Base-by-base conservation (phyloP, 768 basidiomycete species). In the Lactifluus subvellereus region DNA sequence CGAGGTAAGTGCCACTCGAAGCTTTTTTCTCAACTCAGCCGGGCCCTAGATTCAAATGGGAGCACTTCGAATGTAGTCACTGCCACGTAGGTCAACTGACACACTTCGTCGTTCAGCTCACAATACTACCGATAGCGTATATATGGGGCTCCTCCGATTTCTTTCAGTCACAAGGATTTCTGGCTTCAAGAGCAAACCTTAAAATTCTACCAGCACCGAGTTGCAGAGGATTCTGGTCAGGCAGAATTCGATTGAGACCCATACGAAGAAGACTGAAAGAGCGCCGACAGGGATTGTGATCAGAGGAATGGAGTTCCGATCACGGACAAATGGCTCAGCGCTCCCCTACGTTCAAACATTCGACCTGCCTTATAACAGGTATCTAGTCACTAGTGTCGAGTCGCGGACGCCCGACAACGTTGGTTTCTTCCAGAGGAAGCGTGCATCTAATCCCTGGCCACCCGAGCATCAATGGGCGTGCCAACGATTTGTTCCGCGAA, bases 1-100 rank as follows among this genome's bases (percentile, higher is more conserved):
- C 83, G 75, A 81, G 89, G 89, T 90, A 62, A 53, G 79, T 68
- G 50, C 55, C 22, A 58, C 35, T 18, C 30, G 22, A n/a, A 16
- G 4, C 18, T 22, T 45, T 50, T 42, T 11, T 33, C 32, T 6
- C 42, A 66, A 61, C 67, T 40, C 45, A 54, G 55, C 45, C 35
- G 40, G 48, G 52, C 20, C 53, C n/a, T 47, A 91, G 90, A 67
- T 84, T 72, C 57, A 86, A 85, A 72, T 91, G 89, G 89, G 82
- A 88, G 69, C 69, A 79, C 54, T 90, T 88, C 83, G 81, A 88
- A 71, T 93, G 90, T 68, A 72, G 77, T 37, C 69, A 77, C 60
- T 92, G 89, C 70, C 68, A 76, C 18, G 89, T 89, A 72, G 57
- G 75, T 61, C 20, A 13, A 6, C 22, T 20, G 11, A 63, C 20